Evolutionary conservation across 768 basidiomycete species (phyloP), one percentile per base, ranked within the genome.

Genomic region (Agaricus blazei): DNA sequence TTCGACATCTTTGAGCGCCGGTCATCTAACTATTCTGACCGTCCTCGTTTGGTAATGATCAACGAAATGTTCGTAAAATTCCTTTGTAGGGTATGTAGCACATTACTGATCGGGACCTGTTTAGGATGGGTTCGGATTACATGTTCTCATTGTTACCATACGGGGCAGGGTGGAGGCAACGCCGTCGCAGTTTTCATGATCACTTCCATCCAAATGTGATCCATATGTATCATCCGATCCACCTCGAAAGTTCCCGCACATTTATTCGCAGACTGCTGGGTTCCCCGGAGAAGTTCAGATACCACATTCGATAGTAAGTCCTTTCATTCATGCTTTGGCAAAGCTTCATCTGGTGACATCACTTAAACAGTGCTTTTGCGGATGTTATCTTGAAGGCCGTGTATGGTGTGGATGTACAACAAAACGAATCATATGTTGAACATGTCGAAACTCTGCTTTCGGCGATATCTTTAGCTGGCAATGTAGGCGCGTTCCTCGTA

Each of bases 341-440:
- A 19, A 19, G 19, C 19, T 19, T 19, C 19, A 19, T 19, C 28
- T 9, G 2, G 9, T 46, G 23, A 46, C 14, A 44, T 6, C 14
- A 14, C 23, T 15, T 58, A 48, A n/a, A 57, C 56, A 77, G 73
- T 19, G 68, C 76, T 5, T 70, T 72, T 4, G 64, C 67, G 5
- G 64, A 63, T 23, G 63, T 66, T 1, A 68, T 69, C n/a, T 61
- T 73, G 1, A 60, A 60, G 31, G 60, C 70, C 29, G 64, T 64
- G 3, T 75, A 75, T 54, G 74, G 74, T 5, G 57, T 71, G 31
- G 53, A 65, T 15, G 54, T 70, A 15, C 19, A 46, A 27, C 56
- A 62, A n/a, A 58, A 74, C 29, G 74, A 77, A 41, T 67, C 66
- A 2, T 71, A 72, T 52, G 62, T 78, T 27, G 52, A 56, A 7